Evolutionary conservation across 352 stramenopile genomes (phyloP).

Genomic region (Globisporangium spiculum): DNA sequence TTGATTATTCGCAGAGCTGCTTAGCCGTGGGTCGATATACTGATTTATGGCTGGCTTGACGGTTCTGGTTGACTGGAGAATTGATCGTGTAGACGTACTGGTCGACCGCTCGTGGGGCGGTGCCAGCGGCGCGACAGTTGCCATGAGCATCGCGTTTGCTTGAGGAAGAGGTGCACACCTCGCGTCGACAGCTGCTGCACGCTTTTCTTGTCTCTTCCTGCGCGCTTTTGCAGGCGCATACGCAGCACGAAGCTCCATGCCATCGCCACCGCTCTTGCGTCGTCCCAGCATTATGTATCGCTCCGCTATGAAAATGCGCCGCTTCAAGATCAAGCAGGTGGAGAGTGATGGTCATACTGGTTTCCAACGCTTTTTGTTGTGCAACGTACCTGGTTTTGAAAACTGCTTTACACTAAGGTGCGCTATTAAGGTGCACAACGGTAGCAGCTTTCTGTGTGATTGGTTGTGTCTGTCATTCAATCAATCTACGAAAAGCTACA

Average conservation of each 20-base stretch:
- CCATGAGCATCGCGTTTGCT: constrained; percentile 3
- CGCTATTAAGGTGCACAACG: not conserved
- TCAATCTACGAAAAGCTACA: constrained; percentile 2
- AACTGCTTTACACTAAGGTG: not conserved
- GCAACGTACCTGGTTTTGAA: not conserved
- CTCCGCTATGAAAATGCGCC: not conserved
- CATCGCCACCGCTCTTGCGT: constrained; percentile 6
- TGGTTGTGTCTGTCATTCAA: not conserved
- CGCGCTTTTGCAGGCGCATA: not conserved
- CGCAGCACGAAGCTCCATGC: not conserved
- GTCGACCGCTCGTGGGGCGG: not conserved
- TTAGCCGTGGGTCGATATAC: not conserved
- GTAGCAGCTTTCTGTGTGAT: not conserved
- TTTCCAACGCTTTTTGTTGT: not conserved
- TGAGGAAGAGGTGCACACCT: not conserved
- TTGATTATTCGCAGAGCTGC: not conserved
- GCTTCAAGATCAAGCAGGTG: constrained; percentile 4
- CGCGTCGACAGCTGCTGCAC: not conserved
- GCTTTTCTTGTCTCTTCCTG: not conserved
- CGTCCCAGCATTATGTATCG: not conserved
- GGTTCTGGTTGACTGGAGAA: constrained; percentile 3
- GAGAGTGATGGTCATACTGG: not conserved
- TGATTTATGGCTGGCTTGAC: not conserved
- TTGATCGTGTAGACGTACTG: not conserved
- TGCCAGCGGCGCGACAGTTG: not conserved